Evolutionary conservation across 768 basidiomycete genomes (phyloP), one percentile per base, ranked within the genome.

Genomic region (Pleurotus tuoliensis): DNA sequence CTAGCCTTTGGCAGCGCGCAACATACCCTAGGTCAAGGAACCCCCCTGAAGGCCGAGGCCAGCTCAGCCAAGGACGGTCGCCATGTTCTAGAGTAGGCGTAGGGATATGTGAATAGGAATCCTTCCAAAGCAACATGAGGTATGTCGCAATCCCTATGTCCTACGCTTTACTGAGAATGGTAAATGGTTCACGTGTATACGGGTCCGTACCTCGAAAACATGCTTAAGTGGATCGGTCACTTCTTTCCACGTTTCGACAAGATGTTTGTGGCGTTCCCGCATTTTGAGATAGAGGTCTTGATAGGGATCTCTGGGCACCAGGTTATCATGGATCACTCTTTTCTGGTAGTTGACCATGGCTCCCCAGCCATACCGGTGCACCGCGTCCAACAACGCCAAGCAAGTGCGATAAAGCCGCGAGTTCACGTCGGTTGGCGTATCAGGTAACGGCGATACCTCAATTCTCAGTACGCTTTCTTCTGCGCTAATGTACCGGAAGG

Each of bases 111-210:
- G 61, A 64, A 64, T 83, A 96, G 12, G 84, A 85, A 37, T 82
- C 76, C 63, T 88, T 92, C 96, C 96, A 98, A 3, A 98, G 73
- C 0, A 96, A 78, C 71, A 98, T 92, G 24, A 98, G 76, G 68
- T 90, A 98, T 1, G 93, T 92, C 2, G 94, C 94, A 43, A 98
- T 95, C 13, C 92, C 92, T 37, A 98, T 92, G 67, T 98, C 96
- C 90, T 96, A 62, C 41, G 5, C 20, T 22, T 22, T n/a, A 30
- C 46, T 13, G 40, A 34, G 5, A 34, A 20, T 16, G 13, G 54
- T 11, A 39, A 25, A 8, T 1, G 3, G 18, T 27, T 20, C 16
- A n/a, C 15, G 16, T 43, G 16, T 2, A 25, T 15, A 15, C 27
- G 53, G 1, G 27, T n/a, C 61, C 74, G 59, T 56, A 86, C 90